These are phyloP conservation scores for Punica granatum DNA, from an alignment of 345 rosid genomes.

Conservation along the genomic window DNA sequence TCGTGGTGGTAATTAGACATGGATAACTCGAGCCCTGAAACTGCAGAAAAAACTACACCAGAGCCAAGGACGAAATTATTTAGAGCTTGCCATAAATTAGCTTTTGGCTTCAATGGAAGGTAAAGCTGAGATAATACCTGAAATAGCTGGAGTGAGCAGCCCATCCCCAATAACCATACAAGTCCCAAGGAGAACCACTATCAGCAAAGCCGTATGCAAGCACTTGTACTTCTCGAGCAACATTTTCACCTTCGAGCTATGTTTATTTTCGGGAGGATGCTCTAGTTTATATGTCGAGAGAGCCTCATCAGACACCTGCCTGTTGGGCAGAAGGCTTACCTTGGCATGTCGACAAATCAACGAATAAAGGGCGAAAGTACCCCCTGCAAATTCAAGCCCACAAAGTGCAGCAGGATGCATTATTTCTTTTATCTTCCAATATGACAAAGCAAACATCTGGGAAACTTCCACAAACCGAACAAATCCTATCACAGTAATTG, in stretches of 20 bases:
- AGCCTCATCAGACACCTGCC: slow-evolving; percentile 17
- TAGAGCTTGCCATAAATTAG: background rate
- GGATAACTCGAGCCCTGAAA: slow-evolving; percentile 90
- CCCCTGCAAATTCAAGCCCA: slow-evolving; percentile 10
- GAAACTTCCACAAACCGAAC: background rate
- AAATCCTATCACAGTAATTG: background rate
- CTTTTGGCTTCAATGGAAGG: background rate
- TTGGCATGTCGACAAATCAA: slow-evolving; percentile 19
- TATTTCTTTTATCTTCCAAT: background rate
- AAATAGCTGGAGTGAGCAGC: slow-evolving; percentile 18
- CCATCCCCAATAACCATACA: slow-evolving; percentile 24
- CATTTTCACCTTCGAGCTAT: slow-evolving; percentile 10
- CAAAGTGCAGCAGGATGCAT: background rate
- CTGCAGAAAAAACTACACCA: slow-evolving; percentile 81
- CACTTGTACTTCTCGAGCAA: slow-evolving; percentile 13
- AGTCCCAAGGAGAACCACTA: slow-evolving; percentile 18
- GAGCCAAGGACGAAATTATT: slow-evolving; percentile 5
- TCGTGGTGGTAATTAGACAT: slow-evolving; percentile 90
- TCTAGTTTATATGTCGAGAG: slow-evolving; percentile 16
- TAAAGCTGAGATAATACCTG: slow-evolving; percentile 10
- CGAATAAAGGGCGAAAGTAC: slow-evolving; percentile 19
- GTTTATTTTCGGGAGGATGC: slow-evolving; percentile 8
- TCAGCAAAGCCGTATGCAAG: slow-evolving; percentile 15
- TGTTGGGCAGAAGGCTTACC: slow-evolving; percentile 15
- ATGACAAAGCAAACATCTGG: background rate